Evolutionary conservation across 345 rosid species (phyloP), one percentile per base, ranked within the genome.

Genomic region (Rhodamnia rubescens): DNA sequence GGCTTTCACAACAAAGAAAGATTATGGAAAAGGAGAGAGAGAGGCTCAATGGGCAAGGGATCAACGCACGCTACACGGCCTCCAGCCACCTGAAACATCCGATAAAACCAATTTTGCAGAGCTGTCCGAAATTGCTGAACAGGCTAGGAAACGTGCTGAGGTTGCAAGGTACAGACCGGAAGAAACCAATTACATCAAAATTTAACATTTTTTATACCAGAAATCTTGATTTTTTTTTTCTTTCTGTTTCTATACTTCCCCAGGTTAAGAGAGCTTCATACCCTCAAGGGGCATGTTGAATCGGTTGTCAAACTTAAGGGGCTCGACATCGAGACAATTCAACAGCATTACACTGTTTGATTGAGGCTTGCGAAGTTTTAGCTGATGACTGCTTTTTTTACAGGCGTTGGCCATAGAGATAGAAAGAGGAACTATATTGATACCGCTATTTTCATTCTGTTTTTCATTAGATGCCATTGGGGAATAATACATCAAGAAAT

Each of bases 271-370:
- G 99, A 96, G 90, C 93, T 95, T 81, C 98, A 95, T 69, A 95
- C 98, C 1, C 94, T 96, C 42, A 95, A 96, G 92, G 97, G 98
- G 3, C 99, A 95, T 69, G 97, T 95, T 27, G 99, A 95, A 89
- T 96, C 98, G 13, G 98, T 96, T 27, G 98, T 96, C 90, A 95
- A 94, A 85, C 97, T 95, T 85, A 96, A 96, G 87, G 98, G 98
- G 86, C 95, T 96, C 27, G 98, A 96, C 91, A 94, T 94, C 8
- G 96, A 93, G 44, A 92, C 98, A 86, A 94, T 95, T 82, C 98
- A 96, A 85, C 98, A 96, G 83, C 95, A 95, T 88, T 94, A 95
- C 92, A 97, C 97, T 21, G 92, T 95, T 82, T 96, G 92, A 95
- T 82, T 80, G 82, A 74, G 85, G 51, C 56, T 53, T 74, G 86